A percentile compares a stretch with the other conserved stretches of the same genome.
phyloP scores from a whole-genome alignment of 176 grass and related monocot genomes.

The Hordeum marinum region DNA sequence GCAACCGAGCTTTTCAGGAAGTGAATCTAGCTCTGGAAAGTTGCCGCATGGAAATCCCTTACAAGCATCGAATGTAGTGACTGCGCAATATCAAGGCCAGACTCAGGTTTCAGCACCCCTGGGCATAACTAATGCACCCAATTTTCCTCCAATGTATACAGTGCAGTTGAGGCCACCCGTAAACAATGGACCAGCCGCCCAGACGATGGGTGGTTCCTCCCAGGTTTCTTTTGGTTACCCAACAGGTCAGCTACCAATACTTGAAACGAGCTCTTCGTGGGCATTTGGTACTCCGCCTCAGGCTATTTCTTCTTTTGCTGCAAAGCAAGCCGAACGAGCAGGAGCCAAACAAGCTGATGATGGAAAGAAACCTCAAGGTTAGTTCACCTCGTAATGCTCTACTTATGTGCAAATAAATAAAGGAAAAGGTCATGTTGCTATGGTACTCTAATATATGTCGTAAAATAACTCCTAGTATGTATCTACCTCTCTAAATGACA shows the following conservation, averaged over 20 bases:
- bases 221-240: conserved; percentile 86
- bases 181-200: conserved; percentile 40
- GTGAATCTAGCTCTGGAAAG: conserved; percentile 48
- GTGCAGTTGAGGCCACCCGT: conserved; percentile 54
- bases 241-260: conserved; percentile 71
- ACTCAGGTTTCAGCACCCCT: conserved; percentile 39
- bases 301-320: conserved; percentile 32
- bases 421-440: not conserved
- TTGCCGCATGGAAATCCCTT: conserved; percentile 42
- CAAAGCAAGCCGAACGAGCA: conserved; percentile 39
- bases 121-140: conserved; percentile 28
- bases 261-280: conserved; percentile 91
- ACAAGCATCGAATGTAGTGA: conserved; percentile 40
- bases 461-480: not conserved
- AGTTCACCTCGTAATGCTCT: not conserved
- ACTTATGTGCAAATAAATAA: not conserved
- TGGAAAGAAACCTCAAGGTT: conserved; percentile 64
- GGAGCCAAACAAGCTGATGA: conserved; percentile 38
- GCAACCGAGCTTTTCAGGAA: conserved; percentile 48
- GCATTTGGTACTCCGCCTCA: conserved; percentile 60
- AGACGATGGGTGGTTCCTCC: conserved; percentile 19
- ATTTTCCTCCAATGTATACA: conserved; percentile 39
- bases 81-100: conserved; percentile 41
- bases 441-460: not conserved
- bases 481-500: conserved; percentile 9